Conservation (phyloP, 176 grass and related monocot genomes). For the Secale cereale region DNA sequence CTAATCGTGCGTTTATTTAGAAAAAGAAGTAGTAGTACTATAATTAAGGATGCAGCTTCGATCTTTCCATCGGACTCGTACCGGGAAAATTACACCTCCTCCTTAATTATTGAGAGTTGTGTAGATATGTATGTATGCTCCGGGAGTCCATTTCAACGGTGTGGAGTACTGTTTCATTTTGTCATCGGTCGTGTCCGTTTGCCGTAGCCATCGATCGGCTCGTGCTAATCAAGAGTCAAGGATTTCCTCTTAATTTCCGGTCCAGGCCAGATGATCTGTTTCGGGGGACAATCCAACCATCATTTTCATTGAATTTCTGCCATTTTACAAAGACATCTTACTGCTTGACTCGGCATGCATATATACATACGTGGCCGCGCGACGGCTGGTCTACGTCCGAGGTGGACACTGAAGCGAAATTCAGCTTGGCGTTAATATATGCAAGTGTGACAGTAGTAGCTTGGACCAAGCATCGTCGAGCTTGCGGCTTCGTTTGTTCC, state of each 20-base stretch:
- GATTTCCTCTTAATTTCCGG: neutral
- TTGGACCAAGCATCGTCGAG: slow-evolving; percentile 2
- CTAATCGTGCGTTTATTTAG: neutral
- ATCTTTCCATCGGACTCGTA: neutral
- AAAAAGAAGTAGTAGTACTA: neutral
- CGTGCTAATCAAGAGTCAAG: neutral
- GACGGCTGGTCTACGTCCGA: neutral
- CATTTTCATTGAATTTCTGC: neutral
- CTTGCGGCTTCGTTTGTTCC: neutral
- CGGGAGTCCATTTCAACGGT: neutral
- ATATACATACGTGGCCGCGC: neutral
- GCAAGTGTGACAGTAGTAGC: neutral
- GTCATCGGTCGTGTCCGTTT: neutral
- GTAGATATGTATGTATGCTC: neutral
- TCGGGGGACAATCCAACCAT: neutral
- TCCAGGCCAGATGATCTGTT: neutral
- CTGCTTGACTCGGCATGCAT: neutral
- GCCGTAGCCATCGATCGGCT: neutral
- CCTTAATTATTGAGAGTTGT: neutral
- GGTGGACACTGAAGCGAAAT: neutral
- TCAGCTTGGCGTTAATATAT: neutral
- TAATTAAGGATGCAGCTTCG: neutral
- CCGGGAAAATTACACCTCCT: neutral
- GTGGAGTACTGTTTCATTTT: neutral
- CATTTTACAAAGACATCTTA: neutral